Conservation (phyloP, 805 yeast species). For the Nakazawaea wyomingensis region DNA sequence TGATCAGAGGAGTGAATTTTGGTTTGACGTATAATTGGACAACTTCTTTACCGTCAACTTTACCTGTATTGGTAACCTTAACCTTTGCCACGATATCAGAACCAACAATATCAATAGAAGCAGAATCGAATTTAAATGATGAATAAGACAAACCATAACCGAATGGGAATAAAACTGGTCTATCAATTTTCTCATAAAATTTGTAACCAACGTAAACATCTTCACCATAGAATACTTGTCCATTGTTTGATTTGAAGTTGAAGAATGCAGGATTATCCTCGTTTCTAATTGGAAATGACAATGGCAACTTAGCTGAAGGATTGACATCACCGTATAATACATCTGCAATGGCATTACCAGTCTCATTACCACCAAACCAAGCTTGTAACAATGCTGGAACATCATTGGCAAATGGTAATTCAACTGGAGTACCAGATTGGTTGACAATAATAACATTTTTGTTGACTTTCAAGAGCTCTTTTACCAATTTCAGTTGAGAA, state of each 20-base stretch:
- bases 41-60: conserved; percentile 40
- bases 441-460: conserved; percentile 42
- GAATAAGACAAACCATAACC: conserved; percentile 56
- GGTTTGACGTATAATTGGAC: conserved; percentile 45
- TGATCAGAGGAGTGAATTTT: conserved; percentile 26
- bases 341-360: conserved; percentile 49
- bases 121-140: conserved; percentile 32
- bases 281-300: conserved; percentile 42
- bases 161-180: conserved; percentile 46
- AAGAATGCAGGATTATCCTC: conserved; percentile 48
- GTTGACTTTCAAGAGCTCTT: conserved; percentile 35
- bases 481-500: conserved; percentile 35
- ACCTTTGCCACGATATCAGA: conserved; percentile 28
- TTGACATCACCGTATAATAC: conserved; percentile 48
- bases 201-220: conserved; percentile 56
- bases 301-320: conserved; percentile 49
- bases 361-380: conserved; percentile 51
- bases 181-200: conserved; percentile 44
- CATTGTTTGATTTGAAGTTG: conserved; percentile 43
- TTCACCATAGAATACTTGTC: conserved; percentile 51
- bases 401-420: conserved; percentile 40
- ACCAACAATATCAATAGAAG: conserved; percentile 26
- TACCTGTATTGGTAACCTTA: conserved; percentile 40
- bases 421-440: conserved; percentile 53
- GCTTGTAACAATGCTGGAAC: conserved; percentile 39